Percentiles rank a stretch among this genome's conserved stretches.
phyloP scores from a whole-genome alignment of 2,329 filamentous ascomycete species.

The Colletotrichum musae region DNA sequence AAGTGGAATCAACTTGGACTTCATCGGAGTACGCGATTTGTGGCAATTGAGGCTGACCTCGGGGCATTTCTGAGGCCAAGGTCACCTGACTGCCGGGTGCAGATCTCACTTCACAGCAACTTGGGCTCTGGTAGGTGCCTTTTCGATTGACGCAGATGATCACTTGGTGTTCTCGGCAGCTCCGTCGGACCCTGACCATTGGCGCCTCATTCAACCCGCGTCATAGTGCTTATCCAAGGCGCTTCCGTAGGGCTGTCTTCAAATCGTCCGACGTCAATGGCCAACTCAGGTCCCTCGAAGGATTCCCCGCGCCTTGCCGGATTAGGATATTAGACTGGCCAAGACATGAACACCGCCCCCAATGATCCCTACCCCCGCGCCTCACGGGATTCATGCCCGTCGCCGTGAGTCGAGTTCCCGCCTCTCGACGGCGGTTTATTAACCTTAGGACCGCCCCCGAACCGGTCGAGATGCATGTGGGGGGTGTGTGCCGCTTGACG shows the following conservation, averaged over 20 bases:
- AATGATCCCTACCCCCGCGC: neutral
- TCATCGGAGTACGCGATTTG: no score
- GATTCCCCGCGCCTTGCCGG: conserved; percentile 26
- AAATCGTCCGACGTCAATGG: no score
- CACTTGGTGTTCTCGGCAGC: neutral
- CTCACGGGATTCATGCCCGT: neutral
- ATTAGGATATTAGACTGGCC: conserved; percentile 39
- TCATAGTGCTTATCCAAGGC: neutral
- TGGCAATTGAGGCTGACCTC: no score
- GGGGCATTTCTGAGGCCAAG: no score
- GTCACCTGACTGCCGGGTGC: no score
- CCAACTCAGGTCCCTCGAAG: neutral
- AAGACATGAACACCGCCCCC: conserved; percentile 32
- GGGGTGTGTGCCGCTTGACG: no score
- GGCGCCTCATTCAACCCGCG: neutral
- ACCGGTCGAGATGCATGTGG: no score
- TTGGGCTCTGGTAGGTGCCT: no score
- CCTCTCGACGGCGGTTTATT: neutral
- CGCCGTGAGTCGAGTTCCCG: neutral
- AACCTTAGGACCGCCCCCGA: neutral
- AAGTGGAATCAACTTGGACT: no score
- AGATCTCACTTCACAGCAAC: no score
- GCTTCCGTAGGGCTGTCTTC: conserved; percentile 3
- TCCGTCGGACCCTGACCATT: no score
- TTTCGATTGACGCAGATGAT: no score